phyloP scores from a whole-genome alignment of 805 yeast genomes.

The Blastobotrys mokoenaii region DNA sequence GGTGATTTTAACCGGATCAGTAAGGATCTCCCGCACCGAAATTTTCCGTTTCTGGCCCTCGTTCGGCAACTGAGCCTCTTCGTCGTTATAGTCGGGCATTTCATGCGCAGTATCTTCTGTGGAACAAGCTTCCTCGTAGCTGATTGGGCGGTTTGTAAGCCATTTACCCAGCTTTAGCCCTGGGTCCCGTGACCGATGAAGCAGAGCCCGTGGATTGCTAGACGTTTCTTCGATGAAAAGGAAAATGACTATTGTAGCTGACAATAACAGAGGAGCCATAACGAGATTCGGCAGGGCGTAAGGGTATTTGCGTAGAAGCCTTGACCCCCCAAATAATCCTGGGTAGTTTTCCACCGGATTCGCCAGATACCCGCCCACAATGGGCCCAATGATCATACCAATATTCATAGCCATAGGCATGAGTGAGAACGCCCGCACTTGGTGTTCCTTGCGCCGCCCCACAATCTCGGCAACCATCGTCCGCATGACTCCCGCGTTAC shows the following conservation, averaged over 20 bases:
- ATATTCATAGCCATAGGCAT: constrained; percentile 52
- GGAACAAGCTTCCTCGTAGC: neutral
- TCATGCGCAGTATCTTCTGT: neutral
- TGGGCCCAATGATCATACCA: constrained; percentile 53
- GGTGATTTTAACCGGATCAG: constrained; percentile 18
- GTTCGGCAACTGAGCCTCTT: neutral
- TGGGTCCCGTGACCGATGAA: constrained; percentile 13
- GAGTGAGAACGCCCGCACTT: constrained; percentile 52
- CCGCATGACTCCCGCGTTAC: constrained; percentile 55
- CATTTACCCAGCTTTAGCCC: constrained; percentile 16
- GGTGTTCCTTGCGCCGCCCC: constrained; percentile 47
- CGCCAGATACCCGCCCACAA: constrained; percentile 46
- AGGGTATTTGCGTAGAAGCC: constrained; percentile 32
- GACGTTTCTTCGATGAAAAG: constrained; percentile 21
- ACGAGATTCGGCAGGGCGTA: constrained; percentile 45
- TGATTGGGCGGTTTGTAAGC: constrained; percentile 5
- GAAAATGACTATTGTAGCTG: constrained; percentile 14
- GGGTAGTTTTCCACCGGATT: constrained; percentile 32
- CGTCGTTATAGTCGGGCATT: constrained; percentile 6
- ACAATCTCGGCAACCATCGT: constrained; percentile 51
- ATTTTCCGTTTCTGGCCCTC: neutral
- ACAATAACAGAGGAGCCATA: constrained; percentile 33
- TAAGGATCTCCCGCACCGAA: constrained; percentile 13
- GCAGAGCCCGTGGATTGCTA: constrained; percentile 8
- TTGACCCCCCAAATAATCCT: constrained; percentile 18